Base-by-base conservation (phyloP, 1,284 basidiomycete genomes). In the Marasmius fiardii region DNA sequence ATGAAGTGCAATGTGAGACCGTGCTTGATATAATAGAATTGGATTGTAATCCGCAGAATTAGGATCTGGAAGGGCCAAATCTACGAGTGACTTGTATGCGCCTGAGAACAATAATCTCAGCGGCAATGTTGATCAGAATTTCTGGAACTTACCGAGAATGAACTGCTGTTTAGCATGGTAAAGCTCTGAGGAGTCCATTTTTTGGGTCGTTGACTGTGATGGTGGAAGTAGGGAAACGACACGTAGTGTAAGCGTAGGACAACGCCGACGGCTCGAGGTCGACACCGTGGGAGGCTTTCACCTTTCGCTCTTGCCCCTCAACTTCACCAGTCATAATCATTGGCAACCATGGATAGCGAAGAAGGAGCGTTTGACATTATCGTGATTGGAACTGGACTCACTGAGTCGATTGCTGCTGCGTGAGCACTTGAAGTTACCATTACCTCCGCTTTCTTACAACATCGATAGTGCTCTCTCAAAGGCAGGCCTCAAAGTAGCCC, bases 321-420 rank as follows among this genome's bases (percentile, higher is more conserved):
- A 16, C 34, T 39, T 4, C 39, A 41, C 28, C 28, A 31, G 28
- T 31, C 28, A 31, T 31, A 4, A 10, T 4, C 28, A 31, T 14
- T 16, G n/a, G n/a, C 39, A 16, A 45, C 6, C 20, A 49, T 49
- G 47, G 47, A 49, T n/a, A 5, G 26, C 47, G 47, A 55, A n/a
- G 57, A 56, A 53, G 54, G 57, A 11, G 51, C 41, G 1, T 95
- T 95, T 66, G 92, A 97, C 65, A 86, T 87, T 20, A 76, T 94
- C 43, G 78, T 98, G 16, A 72, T 97, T 50, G 93, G 95, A 7
- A 98, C 95, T 20, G 93, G 92, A 0, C 77, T 97, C 8, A 79
- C 89, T 24, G 86, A 95, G 65, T 93, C 92, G n/a, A 92, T 97
- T 35, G 72, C 82, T 51, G 91, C 94, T 61, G 92, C 93, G 92